Percentiles rank a stretch among this genome's conserved stretches.
Evolutionary conservation across 768 basidiomycete species (phyloP).

Genomic region (Russula lepida): DNA sequence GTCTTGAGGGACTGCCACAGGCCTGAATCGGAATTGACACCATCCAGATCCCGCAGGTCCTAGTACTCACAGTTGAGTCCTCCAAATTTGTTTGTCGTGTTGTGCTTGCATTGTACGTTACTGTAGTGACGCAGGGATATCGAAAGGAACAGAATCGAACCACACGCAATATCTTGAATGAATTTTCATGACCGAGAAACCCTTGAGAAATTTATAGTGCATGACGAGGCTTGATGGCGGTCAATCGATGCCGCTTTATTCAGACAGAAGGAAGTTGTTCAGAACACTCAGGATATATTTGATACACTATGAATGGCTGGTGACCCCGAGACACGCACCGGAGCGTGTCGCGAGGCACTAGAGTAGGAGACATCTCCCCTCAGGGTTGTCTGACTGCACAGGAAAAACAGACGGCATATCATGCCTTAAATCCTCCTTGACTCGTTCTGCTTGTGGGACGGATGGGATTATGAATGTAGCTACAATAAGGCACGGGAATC

Average conservation of each 20-base stretch:
- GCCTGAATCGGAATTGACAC: neutral
- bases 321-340: neutral
- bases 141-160: neutral
- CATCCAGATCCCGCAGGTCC: neutral
- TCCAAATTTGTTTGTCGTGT: neutral
- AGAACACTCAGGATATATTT: neutral
- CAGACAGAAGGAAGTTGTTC: neutral
- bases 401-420: too few species aligned
- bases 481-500: too few species aligned
- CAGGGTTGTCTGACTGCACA: neutral
- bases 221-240: neutral
- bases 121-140: neutral
- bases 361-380: neutral
- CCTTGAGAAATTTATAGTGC: too few species aligned
- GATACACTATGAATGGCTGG: neutral
- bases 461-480: too few species aligned
- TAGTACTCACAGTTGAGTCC: neutral
- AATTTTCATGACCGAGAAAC: too few species aligned
- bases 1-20: neutral
- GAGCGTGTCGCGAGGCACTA: neutral
- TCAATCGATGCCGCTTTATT: neutral
- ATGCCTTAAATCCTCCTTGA: too few species aligned
- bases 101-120: neutral
- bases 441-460: too few species aligned
- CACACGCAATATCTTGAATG: neutral